Percentiles rank a stretch among this genome's conserved stretches.
Evolutionary conservation across 208 protist genomes (phyloP).

Genomic region (Tritrichomonas foetus): DNA sequence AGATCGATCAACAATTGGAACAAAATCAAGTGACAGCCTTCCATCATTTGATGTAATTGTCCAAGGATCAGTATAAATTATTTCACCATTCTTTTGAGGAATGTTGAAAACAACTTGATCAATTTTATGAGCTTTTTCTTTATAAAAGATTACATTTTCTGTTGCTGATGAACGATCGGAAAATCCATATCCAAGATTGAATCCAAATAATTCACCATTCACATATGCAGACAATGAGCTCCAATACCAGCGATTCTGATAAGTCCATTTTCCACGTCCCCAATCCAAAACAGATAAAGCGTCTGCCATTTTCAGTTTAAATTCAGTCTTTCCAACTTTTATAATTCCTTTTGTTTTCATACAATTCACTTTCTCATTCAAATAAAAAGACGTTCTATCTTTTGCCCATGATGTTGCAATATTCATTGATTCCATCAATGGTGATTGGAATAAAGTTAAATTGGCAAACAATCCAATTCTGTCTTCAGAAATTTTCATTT

Average conservation of each 20-base stretch:
- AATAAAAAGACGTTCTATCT: background rate
- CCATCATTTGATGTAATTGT: background rate
- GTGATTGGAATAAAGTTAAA: background rate
- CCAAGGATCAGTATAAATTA: background rate
- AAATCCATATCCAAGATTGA: conserved; percentile 26
- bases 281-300: background rate
- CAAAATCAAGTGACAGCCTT: background rate
- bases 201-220: background rate
- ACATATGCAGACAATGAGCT: background rate
- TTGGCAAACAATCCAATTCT: background rate
- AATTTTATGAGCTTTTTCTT: background rate
- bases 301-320: background rate
- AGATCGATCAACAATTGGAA: background rate
- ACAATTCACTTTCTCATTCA: background rate
- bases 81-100: background rate
- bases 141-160: background rate
- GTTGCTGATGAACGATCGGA: background rate
- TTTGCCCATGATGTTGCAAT: conserved; percentile 5
- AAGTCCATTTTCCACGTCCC: background rate
- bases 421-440: background rate
- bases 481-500: background rate
- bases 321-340: background rate
- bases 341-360: background rate
- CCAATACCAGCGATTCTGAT: conserved; percentile 15
- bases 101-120: background rate